phyloP scores from a whole-genome alignment of 2,329 filamentous ascomycete species.

The Aspergillus nomiae region DNA sequence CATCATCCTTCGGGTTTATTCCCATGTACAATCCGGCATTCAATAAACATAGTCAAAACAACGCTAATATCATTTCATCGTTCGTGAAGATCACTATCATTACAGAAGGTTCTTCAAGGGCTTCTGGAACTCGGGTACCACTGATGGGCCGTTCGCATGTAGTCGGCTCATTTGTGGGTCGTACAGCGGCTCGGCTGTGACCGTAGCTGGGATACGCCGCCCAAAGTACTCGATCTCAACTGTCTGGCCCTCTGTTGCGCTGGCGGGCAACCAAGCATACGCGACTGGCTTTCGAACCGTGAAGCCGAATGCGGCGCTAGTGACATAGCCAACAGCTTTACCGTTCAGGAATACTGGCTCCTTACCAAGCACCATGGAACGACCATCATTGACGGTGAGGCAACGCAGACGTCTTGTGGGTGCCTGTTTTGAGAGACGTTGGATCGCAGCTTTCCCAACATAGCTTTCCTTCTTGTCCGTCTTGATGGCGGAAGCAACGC shows the following conservation, averaged over 20 bases:
- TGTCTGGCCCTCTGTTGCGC: slow-evolving; percentile 48
- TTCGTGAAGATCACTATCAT: not conserved
- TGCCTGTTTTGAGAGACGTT: slow-evolving; percentile 42
- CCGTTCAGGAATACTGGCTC: slow-evolving; percentile 60
- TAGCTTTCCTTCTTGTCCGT: slow-evolving; percentile 41
- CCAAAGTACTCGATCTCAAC: slow-evolving; percentile 67
- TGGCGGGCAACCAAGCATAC: slow-evolving; percentile 58
- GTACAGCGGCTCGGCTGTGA: slow-evolving; percentile 54
- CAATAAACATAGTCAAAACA: not conserved
- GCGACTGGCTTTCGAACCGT: slow-evolving; percentile 61
- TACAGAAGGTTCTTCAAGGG: slow-evolving; percentile 20
- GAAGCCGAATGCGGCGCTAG: slow-evolving; percentile 63
- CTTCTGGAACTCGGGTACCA: slow-evolving; percentile 8
- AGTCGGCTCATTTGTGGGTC: slow-evolving; percentile 46
- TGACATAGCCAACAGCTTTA: slow-evolving; percentile 58
- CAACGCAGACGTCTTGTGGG: slow-evolving; percentile 46
- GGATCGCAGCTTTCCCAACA: slow-evolving; percentile 55
- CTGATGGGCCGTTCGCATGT: slow-evolving; percentile 21
- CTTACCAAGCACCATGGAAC: slow-evolving; percentile 62
- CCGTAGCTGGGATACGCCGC: slow-evolving; percentile 55
- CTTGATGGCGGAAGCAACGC: slow-evolving; percentile 55
- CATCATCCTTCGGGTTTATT: not conserved
- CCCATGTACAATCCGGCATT: not conserved
- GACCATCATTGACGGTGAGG: slow-evolving; percentile 58
- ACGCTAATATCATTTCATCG: not conserved